Percentiles rank a stretch among this genome's conserved stretches.
Evolutionary conservation across 805 yeast species (phyloP).

Genomic region (Limtongia smithiae): DNA sequence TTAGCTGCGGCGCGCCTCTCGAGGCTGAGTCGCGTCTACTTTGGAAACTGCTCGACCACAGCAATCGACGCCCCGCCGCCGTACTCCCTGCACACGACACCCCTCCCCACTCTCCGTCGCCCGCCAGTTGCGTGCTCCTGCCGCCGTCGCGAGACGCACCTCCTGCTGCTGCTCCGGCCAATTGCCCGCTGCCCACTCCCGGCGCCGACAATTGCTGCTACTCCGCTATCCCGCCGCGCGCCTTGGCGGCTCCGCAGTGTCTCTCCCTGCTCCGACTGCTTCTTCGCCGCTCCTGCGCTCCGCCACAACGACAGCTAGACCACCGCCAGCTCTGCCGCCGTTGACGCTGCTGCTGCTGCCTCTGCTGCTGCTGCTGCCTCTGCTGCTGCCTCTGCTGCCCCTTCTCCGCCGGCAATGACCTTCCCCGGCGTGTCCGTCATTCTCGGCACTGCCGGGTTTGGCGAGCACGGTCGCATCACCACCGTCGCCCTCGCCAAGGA

Average conservation of each 20-base stretch:
- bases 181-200: too few relatives aligned
- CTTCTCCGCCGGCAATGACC: not conserved
- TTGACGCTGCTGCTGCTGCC: too few relatives aligned
- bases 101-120: not conserved
- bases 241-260: too few relatives aligned
- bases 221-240: too few relatives aligned
- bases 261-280: not conserved
- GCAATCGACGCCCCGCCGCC: not conserved
- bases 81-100: not conserved
- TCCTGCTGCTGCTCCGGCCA: too few relatives aligned
- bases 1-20: too few relatives aligned
- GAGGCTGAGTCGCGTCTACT: too few relatives aligned
- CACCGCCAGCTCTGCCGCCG: not conserved
- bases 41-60: not conserved
- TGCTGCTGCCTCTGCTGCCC: not conserved
- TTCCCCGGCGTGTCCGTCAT: constrained; percentile 16
- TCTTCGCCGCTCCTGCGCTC: not conserved
- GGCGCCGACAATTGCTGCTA: too few relatives aligned
- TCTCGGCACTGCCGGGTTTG: constrained; percentile 29
- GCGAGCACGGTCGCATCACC: constrained; percentile 26
- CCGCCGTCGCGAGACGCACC: too few relatives aligned
- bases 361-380: not conserved
- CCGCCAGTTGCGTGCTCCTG: not conserved
- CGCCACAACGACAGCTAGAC: not conserved
- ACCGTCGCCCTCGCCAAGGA: constrained; percentile 17